phyloP scores from a whole-genome alignment of 768 basidiomycete species.

The Psilocybe tampanensis region DNA sequence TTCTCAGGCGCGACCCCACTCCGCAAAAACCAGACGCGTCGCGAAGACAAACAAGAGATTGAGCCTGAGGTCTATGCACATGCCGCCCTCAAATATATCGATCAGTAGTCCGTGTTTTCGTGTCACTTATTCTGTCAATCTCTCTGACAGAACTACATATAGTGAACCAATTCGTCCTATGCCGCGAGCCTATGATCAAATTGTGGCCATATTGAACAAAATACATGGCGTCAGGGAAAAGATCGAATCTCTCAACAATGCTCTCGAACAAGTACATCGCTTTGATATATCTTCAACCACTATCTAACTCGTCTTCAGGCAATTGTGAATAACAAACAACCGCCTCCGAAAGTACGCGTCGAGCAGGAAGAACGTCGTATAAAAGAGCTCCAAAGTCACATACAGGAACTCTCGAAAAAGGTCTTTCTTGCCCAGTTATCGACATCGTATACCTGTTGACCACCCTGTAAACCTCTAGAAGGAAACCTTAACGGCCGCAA shows the following conservation, averaged over 20 bases:
- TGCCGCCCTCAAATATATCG: conserved; percentile 76
- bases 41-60: conserved; percentile 46
- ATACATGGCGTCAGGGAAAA: conserved; percentile 39
- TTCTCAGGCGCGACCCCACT: conserved; percentile 76
- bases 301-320: neutral
- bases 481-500: conserved; percentile 12
- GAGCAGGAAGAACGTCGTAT: conserved; percentile 46
- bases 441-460: conserved; percentile 8
- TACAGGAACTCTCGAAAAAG: conserved; percentile 43
- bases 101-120: conserved; percentile 65
- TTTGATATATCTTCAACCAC: neutral
- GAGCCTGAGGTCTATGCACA: conserved; percentile 78
- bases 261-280: conserved; percentile 17
- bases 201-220: conserved; percentile 42
- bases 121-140: neutral
- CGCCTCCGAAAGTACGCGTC: conserved; percentile 34
- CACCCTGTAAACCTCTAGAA: conserved; percentile 23
- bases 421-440: conserved; percentile 25
- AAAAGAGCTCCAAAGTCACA: conserved; percentile 35
- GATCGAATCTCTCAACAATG: conserved; percentile 28
- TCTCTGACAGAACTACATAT: conserved; percentile 3
- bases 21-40: conserved; percentile 43
- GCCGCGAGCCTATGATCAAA: conserved; percentile 51
- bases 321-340: conserved; percentile 13
- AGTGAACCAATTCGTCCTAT: conserved; percentile 50